These are phyloP conservation scores for Speleostelium caveatum DNA, from an alignment of 78 protist genomes.

Conservation along the genomic window DNA sequence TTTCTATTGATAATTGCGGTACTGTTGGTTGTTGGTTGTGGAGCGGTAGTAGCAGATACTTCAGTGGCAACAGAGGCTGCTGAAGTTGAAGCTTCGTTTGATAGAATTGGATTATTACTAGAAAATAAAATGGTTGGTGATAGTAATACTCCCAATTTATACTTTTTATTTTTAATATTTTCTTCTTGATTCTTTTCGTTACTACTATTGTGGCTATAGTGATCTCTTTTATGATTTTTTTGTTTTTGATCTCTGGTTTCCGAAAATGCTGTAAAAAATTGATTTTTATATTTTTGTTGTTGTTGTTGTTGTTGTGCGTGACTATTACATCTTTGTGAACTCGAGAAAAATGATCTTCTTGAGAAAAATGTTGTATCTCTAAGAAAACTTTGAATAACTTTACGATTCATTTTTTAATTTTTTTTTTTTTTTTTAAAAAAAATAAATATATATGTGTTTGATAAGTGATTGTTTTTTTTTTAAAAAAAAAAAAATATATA, in stretches of 20 bases:
- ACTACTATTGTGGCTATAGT: not conserved
- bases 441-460: too few species aligned
- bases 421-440: too few species aligned
- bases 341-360: too few species aligned
- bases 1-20: not conserved
- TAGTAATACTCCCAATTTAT: constrained; percentile 26
- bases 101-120: not conserved
- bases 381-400: too few species aligned
- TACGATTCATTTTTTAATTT: too few species aligned
- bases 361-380: too few species aligned
- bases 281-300: not conserved
- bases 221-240: not conserved
- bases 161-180: not conserved
- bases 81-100: not conserved
- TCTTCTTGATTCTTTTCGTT: not conserved
- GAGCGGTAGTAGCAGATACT: not conserved
- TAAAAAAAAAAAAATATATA: too few species aligned
- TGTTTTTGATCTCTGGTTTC: not conserved
- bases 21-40: not conserved
- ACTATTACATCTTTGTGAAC: too few species aligned
- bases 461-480: too few species aligned
- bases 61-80: not conserved
- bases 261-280: too few species aligned
- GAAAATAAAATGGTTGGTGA: constrained; percentile 44
- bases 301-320: not conserved